phyloP scores from a whole-genome alignment of 768 basidiomycete genomes.

The Clitopilus passeckerianus region DNA sequence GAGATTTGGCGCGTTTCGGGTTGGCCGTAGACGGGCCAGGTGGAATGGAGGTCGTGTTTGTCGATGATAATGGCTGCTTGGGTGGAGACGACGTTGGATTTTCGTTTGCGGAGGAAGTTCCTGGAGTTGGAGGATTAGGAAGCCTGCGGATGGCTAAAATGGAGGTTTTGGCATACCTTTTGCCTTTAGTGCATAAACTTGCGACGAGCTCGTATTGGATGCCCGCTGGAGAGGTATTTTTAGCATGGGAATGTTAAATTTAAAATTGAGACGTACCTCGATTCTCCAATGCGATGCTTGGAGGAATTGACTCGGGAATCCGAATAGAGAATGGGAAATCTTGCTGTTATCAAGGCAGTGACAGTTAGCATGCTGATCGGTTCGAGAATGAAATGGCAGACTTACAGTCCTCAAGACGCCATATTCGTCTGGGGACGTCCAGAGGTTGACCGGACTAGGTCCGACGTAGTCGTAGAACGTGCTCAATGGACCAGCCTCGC shows the following conservation, averaged over 20 bases:
- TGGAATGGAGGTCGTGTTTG: slow-evolving; percentile 91
- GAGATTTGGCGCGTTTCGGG: slow-evolving; percentile 62
- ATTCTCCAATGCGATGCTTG: slow-evolving; percentile 75
- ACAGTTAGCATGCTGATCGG: slow-evolving; percentile 1
- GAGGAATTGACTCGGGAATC: slow-evolving; percentile 89
- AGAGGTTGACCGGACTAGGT: slow-evolving; percentile 75
- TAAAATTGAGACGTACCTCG: slow-evolving; percentile 40
- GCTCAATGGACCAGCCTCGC: slow-evolving; percentile 54
- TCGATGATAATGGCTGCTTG: slow-evolving; percentile 75
- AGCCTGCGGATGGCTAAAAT: neutral
- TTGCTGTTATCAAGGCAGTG: slow-evolving; percentile 40
- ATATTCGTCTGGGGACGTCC: slow-evolving; percentile 78
- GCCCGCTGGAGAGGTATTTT: slow-evolving; percentile 46
- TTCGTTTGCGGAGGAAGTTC: slow-evolving; percentile 78
- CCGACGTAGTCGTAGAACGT: slow-evolving; percentile 80
- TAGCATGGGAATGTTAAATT: neutral
- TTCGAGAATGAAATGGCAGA: slow-evolving; percentile 10
- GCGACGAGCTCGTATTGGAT: slow-evolving; percentile 90
- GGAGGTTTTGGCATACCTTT: slow-evolving; percentile 50
- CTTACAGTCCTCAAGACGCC: slow-evolving; percentile 62
- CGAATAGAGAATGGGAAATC: slow-evolving; percentile 89
- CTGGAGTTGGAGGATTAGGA: slow-evolving; percentile 28
- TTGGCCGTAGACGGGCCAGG: slow-evolving; percentile 89
- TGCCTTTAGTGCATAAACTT: slow-evolving; percentile 80
- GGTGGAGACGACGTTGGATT: slow-evolving; percentile 62